Conservation (phyloP, 176 grass and related monocot genomes). For the Stipa capillata region DNA sequence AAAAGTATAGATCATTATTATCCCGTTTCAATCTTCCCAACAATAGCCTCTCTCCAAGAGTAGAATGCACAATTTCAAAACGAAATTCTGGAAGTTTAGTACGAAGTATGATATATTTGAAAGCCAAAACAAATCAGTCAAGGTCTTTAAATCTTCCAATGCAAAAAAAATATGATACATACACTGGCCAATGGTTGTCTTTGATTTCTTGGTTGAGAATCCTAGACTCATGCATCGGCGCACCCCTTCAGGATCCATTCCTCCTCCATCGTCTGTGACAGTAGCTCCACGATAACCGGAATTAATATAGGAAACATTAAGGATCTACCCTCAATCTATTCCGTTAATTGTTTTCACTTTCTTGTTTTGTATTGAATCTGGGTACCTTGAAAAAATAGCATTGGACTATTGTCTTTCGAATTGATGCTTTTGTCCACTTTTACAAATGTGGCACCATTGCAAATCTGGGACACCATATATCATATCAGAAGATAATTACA, state of each 20-base stretch:
- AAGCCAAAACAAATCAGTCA: neutral
- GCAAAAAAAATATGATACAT: constrained; percentile 10
- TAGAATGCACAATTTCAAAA: neutral
- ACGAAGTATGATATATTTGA: neutral
- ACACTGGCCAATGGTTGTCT: constrained; percentile 96
- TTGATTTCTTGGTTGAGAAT: constrained; percentile 94
- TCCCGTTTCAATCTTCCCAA: no score
- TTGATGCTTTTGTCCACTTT: constrained; percentile 79
- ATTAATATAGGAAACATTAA: neutral
- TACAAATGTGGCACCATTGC: constrained; percentile 83
- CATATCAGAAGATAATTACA: constrained; percentile 22
- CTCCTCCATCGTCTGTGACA: constrained; percentile 85
- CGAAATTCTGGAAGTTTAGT: neutral
- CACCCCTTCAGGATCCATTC: constrained; percentile 92
- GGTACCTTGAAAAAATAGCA: constrained; percentile 94
- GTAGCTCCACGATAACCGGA: neutral
- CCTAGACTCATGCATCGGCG: constrained; percentile 91
- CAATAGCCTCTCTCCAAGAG: neutral
- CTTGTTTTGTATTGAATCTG: neutral
- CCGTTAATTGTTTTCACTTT: neutral
- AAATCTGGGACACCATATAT: constrained; percentile 45
- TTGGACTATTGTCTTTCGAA: constrained; percentile 70
- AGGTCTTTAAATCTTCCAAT: neutral
- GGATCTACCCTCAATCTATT: neutral
- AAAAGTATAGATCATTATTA: no score